Base-by-base conservation (phyloP, 345 rosid species). In the Populus deltoides region DNA sequence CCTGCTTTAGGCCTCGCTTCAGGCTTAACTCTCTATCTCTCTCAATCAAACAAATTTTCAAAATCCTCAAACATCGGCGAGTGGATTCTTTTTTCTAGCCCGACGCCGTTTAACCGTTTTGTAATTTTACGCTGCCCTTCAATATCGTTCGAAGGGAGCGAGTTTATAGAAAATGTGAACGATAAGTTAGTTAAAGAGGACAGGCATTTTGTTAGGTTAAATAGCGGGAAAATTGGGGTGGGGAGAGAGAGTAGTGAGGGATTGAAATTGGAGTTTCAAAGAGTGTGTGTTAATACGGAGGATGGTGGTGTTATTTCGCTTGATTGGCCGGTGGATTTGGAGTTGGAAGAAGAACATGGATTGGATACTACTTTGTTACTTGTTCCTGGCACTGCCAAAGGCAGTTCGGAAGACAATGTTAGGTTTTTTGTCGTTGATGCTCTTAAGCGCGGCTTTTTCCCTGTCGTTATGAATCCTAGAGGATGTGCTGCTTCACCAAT, bases 401-500 rank as follows among this genome's bases (percentile, higher is more conserved):
- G 99, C 68, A 93, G 99, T 72, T 84, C 83, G 92, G 90, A 87
- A 67, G 70, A 77, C 62, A 84, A 69, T 51, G 89, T 93, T 45
- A 84, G 87, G 77, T 80, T 83, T 31, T 93, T 91, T 81, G 97
- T 90, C 25, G 74, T 85, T 69, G 92, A 88, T 51, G 90, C 97
- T 27, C 87, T 91, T 43, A 75, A 69, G 72, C 86, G 86, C 3
- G 99, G 99, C 8, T 66, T 87, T 66, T 95, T 95, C 71, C 98
- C 99, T 25, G 87, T 95, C 73, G 97, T 95, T 43, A 87, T 95
- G 93, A 95, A 95, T 43, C 99, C 99, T 51, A 93, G 99, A 87
- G 99, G 99, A n/a, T 95, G 98, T 65, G 98, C 98, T 73, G 91
- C 91, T 62, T 95, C 99, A 1, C 99, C 99, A 0, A 89, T 95